These are phyloP conservation scores for Botryobasidium botryosum DNA, from an alignment of 768 basidiomycete genomes.

Conservation along the genomic window DNA sequence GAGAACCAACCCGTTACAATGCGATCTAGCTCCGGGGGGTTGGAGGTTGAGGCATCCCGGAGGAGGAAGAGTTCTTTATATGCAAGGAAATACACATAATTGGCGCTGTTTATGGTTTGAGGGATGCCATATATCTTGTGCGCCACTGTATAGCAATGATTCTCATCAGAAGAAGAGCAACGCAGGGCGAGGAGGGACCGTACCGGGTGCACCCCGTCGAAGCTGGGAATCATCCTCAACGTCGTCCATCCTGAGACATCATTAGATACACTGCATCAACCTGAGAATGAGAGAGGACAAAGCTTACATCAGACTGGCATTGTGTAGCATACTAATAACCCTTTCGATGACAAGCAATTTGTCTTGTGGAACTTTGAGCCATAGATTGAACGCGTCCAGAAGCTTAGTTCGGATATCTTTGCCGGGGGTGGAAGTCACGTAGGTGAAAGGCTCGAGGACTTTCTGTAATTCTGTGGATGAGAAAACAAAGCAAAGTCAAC, in stretches of 20 bases:
- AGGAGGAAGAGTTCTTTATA: conserved; percentile 67
- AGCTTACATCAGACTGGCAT: conserved; percentile 73
- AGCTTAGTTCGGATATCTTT: conserved; percentile 82
- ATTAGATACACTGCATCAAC: too few relatives aligned
- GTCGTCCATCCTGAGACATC: conserved; percentile 61
- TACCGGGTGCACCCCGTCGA: conserved; percentile 69
- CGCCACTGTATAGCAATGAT: conserved; percentile 39
- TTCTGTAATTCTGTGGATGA: conserved; percentile 24
- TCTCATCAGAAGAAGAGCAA: not conserved
- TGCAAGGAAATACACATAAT: conserved; percentile 92
- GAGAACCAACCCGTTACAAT: conserved; percentile 50
- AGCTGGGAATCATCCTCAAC: conserved; percentile 86
- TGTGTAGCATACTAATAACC: conserved; percentile 89
- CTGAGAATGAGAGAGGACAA: not conserved
- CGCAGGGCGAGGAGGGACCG: conserved; percentile 9
- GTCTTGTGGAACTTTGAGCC: conserved; percentile 66
- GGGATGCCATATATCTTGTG: conserved; percentile 95
- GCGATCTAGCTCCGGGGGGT: conserved; percentile 30
- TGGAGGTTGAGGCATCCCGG: conserved; percentile 19
- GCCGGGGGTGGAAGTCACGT: conserved; percentile 69
- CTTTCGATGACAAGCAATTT: conserved; percentile 57
- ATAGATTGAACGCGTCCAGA: conserved; percentile 83
- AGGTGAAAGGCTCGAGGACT: conserved; percentile 76
- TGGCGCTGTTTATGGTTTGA: conserved; percentile 93
- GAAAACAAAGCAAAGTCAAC: too few relatives aligned